Evolutionary conservation across 2,329 filamentous ascomycete species (phyloP), one percentile per base, ranked within the genome.

Genomic region (Trichophyton equinum): DNA sequence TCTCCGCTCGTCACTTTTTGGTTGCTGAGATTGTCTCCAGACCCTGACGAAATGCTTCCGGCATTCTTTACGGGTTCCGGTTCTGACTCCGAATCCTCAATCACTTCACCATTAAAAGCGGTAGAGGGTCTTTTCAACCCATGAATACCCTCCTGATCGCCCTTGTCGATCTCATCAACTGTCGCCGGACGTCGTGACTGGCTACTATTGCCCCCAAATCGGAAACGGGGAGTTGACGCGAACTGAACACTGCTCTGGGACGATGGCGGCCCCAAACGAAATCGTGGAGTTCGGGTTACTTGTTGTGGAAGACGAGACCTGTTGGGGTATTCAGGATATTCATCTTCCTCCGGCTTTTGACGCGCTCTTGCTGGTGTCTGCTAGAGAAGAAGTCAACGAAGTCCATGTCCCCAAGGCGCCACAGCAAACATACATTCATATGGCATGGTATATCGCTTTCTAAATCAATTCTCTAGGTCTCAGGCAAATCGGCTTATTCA

Each of bases 201-300:
- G 25, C 36, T 42, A 9, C 38, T 25, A 22, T 20, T 20, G 36
- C 61, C 46, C 11, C 46, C 30, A 44, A 66, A 61, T 1, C 61
- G 56, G 61, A 66, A 66, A 33, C 64, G 64, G 8, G 65, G 65
- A 18, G 61, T 64, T 3, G 65, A 58, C 9, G 63, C 62, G 61
- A 66, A 65, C 36, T 65, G 65, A 2, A 56, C 18, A 11, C 18
- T 58, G 25, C 57, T 59, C 36, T 58, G 60, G 3, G 63, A 57
- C 4, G 40, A 47, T 8, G 61, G 57, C n/a, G 65, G 62, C 33
- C 58, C 53, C 55, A 65, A 65, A n/a, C 62, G 22, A 49, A 65
- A 65, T 9, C 60, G 60, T 6, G 64, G 60, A 55, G 60, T 64
- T 4, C 63, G 13, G 3, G 47, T 15, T 25, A 18, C 5, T 55